Evolutionary conservation across 2,329 filamentous ascomycete genomes (phyloP).

Genomic region (Zopfia rhizophila): DNA sequence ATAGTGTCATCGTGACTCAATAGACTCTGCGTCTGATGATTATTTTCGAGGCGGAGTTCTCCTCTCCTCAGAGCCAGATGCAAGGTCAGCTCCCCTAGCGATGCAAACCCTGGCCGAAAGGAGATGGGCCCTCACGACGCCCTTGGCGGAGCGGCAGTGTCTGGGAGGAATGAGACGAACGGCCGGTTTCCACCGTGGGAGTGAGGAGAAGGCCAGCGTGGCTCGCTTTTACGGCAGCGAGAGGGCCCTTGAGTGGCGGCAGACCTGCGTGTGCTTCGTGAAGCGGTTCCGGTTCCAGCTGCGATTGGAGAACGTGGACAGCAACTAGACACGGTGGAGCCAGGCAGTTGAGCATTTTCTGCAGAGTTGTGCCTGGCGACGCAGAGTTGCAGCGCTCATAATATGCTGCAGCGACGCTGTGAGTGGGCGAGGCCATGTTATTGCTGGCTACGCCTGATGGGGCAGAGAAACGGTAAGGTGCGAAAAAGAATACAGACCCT

Average conservation of each 20-base stretch:
- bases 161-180: conserved; percentile 12
- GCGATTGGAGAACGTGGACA: conserved; percentile 24
- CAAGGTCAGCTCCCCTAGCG: conserved; percentile 29
- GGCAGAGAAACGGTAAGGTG: too few relatives aligned
- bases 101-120: conserved; percentile 24
- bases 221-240: conserved; percentile 32
- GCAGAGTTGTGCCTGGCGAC: conserved; percentile 40
- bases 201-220: conserved; percentile 31
- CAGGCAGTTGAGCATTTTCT: conserved; percentile 15
- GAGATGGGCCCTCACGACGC: conserved; percentile 16
- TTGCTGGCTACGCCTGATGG: too few relatives aligned
- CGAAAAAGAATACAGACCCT: too few relatives aligned
- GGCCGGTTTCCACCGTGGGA: conserved; percentile 26
- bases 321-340: conserved; percentile 5
- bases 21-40: conserved; percentile 21
- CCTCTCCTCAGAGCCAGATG: conserved; percentile 19
- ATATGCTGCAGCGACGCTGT: conserved; percentile 32
- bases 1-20: conserved; percentile 21
- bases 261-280: conserved; percentile 21
- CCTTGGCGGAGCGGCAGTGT: conserved; percentile 25
- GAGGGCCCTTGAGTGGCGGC: conserved; percentile 5
- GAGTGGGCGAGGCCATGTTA: conserved; percentile 31
- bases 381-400: conserved; percentile 26
- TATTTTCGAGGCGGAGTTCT: conserved; percentile 28
- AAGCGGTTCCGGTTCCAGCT: conserved; percentile 38